Conservation (phyloP, 495 filamentous ascomycete genomes). For the Tuber calosporum region DNA sequence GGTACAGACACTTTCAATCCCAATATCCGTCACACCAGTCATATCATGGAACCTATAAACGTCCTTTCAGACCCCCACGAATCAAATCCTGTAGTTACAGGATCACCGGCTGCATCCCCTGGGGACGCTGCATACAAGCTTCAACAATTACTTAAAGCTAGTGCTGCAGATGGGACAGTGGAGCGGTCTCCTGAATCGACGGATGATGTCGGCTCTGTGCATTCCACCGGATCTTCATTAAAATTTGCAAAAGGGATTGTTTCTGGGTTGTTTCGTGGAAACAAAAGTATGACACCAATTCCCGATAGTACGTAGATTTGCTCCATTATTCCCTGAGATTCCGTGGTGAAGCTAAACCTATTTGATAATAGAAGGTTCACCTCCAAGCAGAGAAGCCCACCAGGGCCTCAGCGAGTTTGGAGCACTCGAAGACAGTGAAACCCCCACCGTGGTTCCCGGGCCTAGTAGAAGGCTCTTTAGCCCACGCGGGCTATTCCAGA, state of each 20-base stretch:
- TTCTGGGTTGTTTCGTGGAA: neutral
- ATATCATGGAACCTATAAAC: neutral
- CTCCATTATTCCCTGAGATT: neutral
- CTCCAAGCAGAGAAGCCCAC: neutral
- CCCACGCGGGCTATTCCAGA: neutral
- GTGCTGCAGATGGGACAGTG: neutral
- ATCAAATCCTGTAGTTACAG: neutral
- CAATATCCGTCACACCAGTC: neutral
- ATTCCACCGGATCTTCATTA: neutral
- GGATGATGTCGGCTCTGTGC: neutral
- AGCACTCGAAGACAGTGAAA: neutral
- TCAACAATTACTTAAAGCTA: neutral
- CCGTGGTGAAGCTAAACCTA: neutral
- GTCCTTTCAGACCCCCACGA: neutral
- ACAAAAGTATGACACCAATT: neutral
- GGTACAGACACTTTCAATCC: neutral
- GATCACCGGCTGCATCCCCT: neutral
- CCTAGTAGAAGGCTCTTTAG: neutral
- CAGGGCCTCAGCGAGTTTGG: neutral
- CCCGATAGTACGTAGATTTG: neutral
- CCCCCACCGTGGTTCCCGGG: neutral
- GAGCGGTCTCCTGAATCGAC: neutral
- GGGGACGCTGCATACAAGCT: neutral
- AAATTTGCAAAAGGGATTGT: neutral
- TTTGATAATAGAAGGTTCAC: neutral